Evolutionary conservation across 331 rosid species (phyloP).

Genomic region (Pyrus hybrid): DNA sequence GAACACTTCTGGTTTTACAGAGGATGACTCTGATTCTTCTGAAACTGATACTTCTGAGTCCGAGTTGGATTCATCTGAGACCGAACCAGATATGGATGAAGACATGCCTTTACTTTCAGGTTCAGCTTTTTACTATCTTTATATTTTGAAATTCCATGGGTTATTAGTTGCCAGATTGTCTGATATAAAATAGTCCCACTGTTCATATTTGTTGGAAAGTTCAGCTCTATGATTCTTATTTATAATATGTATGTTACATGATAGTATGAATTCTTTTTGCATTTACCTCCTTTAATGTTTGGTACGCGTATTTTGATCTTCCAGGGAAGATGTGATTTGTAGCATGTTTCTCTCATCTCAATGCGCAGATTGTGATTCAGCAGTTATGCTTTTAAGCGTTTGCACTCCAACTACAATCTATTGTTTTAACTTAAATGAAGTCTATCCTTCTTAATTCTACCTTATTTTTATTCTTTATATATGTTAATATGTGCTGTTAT

Average conservation of each 20-base stretch:
- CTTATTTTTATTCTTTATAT: neutral
- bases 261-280: neutral
- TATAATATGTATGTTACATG: conserved; percentile 5
- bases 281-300: neutral
- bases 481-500: neutral
- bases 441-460: neutral
- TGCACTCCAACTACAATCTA: neutral
- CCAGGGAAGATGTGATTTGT: neutral
- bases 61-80: conserved; percentile 71
- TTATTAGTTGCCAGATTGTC: neutral
- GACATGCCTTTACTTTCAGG: conserved; percentile 74
- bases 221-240: neutral
- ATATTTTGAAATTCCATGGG: neutral
- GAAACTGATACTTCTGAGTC: conserved; percentile 54
- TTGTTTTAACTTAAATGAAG: neutral
- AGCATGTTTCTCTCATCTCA: neutral
- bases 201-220: neutral
- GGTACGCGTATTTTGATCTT: neutral
- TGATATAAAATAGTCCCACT: neutral
- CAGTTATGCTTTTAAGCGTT: neutral
- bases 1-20: conserved; percentile 61
- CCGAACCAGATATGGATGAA: conserved; percentile 63
- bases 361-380: neutral
- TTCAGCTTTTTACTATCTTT: conserved; percentile 15
- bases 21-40: conserved; percentile 60